Evolutionary conservation across 192 early-diverging fungal species (phyloP), one percentile per base, ranked within the genome.

Genomic region (Backusella macrospora): DNA sequence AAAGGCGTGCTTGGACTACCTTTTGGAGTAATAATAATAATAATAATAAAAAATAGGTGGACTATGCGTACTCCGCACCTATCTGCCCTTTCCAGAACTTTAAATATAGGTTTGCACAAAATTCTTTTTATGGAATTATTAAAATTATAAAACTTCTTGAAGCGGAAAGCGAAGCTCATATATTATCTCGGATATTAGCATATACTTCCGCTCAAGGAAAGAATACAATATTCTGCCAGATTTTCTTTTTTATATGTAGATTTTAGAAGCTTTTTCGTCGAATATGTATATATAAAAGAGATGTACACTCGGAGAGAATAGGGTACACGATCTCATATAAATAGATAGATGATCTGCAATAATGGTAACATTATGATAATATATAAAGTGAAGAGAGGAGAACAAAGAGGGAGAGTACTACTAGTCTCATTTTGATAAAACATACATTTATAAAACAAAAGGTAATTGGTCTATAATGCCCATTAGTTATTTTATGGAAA

Each of bases 401-500:
- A n/a, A n/a, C n/a, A n/a, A n/a, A n/a, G n/a, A n/a, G n/a, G 18
- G 18, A 9, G 49, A 52, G 18, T 2, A 34, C 49, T 52, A 52
- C 49, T 18, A 18, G 18, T 21, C 42, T 34, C 29, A 2, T 34
- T 43, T 52, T 52, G 49, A n/a, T 52, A 52, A 52, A 52, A 52
- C 5, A 6, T 10, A 9, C 49, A 52, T 52, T 18, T 52, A 18
- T 52, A 18, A 52, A 23, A n/a, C 16, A 52, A n/a, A 1, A 9
- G 9, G 16, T n/a, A 8, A 52, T 52, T 52, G 49, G 49, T 52
- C 49, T 21, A 18, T 52, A 52, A 8, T 52, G 18, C 49, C n/a
- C n/a, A 52, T 52, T 52, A 52, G n/a, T 9, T 18, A 21, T 52
- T 52, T 52, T 52, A 52, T 21, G 49, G 49, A 52, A 52, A 52